phyloP scores from a whole-genome alignment of 345 rosid genomes.

The Populus pruinosa region DNA sequence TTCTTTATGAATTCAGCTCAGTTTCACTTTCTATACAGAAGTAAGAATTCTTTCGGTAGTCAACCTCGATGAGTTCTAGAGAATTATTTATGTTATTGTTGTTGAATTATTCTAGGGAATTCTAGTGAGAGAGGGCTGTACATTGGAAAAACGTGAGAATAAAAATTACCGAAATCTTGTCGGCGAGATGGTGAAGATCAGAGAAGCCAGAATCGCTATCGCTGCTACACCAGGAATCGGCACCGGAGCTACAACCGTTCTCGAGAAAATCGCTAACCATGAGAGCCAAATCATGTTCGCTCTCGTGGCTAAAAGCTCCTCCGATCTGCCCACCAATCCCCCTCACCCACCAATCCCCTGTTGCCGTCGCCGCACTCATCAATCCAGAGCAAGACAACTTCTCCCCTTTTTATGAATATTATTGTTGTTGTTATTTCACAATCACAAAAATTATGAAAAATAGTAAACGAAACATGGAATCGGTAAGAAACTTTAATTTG shows the following conservation, averaged over 20 bases:
- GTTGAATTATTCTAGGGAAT: background rate
- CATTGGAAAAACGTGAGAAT: background rate
- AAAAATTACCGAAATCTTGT: slow-evolving; percentile 60
- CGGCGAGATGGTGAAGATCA: slow-evolving; percentile 70
- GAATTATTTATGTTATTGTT: background rate
- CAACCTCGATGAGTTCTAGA: background rate
- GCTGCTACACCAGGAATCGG: slow-evolving; percentile 74
- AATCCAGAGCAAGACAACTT: background rate
- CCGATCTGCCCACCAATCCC: slow-evolving; percentile 29
- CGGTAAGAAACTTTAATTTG: background rate
- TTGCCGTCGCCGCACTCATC: slow-evolving; percentile 38
- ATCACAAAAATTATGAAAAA: background rate
- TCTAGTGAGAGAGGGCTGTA: background rate
- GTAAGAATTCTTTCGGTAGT: background rate
- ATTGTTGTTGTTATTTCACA: background rate
- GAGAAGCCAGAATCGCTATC: slow-evolving; percentile 76
- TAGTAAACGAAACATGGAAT: background rate
- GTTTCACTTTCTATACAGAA: background rate
- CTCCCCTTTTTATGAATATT: background rate
- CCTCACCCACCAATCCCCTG: slow-evolving; percentile 39
- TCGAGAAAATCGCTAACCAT: slow-evolving; percentile 88
- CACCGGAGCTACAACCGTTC: slow-evolving; percentile 56
- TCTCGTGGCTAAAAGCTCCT: slow-evolving; percentile 69
- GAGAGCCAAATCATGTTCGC: slow-evolving; percentile 82
- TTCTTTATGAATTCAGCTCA: background rate